Evolutionary conservation across 2,329 filamentous ascomycete species (phyloP), one percentile per base, ranked within the genome.

Genomic region (Coniella vitis): DNA sequence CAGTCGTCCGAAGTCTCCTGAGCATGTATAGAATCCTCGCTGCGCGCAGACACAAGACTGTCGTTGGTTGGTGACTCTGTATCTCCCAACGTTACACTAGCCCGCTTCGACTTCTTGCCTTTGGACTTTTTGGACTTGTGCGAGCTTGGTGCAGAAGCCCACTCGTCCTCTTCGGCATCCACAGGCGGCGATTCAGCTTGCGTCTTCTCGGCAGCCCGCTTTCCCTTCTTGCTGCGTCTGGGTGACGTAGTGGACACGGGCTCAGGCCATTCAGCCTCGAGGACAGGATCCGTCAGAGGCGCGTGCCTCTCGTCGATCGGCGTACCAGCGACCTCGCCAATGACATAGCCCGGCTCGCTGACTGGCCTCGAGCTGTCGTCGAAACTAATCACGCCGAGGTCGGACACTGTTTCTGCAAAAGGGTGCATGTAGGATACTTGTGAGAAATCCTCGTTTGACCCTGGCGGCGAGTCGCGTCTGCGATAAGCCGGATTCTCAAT

Each of bases 401-500:
- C 72, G 3, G 67, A 63, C 8, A 71, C 68, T 4, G 70, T 73
- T 55, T 78, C 74, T 1, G 69, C 68, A 48, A 69, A 75, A 5
- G 79, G 72, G 14, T 66, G 66, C 47, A 68, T 66, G 56, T 81
- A 81, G 49, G 37, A 22, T 1, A 4, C 17, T 3, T 68, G 54
- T 7, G 25, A 29, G 25, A 42, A 42, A 4, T 64, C 57, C 44
- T 77, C 75, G 55, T 79, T 75, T 4, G 79, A 76, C 4, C 76
- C 76, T 4, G 81, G 80, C 7, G 83, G 80, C 1, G 82, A 84
- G 46, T 79, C 75, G 22, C 84, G 79, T 44, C 72, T 74, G 55
- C 78, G 78, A 58, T 82, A 88, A 1, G 64, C 69, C 0, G 79
- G 77, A 56, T 88, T 75, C 39, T 86, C 71, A 32, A 85, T 83